Evolutionary conservation across 345 rosid genomes (phyloP).

Genomic region (Camelina neglecta): DNA sequence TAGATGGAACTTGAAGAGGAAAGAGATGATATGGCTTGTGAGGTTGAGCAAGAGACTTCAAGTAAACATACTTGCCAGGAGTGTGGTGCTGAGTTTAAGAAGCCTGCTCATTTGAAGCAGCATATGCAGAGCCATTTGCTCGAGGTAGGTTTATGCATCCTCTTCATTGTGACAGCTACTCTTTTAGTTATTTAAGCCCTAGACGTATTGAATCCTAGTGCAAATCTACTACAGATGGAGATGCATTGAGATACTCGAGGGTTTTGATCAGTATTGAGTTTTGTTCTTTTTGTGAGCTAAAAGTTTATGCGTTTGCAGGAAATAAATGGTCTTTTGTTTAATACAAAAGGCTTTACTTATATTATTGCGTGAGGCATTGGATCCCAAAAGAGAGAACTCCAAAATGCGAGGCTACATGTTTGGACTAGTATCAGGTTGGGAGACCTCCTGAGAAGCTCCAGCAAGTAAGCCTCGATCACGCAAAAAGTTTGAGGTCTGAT

Average conservation of each 20-base stretch:
- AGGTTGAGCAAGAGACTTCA: constrained; percentile 26
- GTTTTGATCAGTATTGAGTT: not conserved
- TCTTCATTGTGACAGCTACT: not conserved
- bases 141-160: constrained; percentile 54
- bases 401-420: constrained; percentile 89
- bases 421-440: constrained; percentile 99
- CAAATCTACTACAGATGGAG: not conserved
- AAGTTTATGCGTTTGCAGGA: constrained; percentile 56
- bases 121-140: constrained; percentile 83
- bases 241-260: not conserved
- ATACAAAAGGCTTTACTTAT: constrained; percentile 25
- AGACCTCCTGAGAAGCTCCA: constrained; percentile 99
- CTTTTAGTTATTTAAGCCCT: not conserved
- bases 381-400: constrained; percentile 95
- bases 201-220: not conserved
- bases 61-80: constrained; percentile 53
- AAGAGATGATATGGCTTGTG: constrained; percentile 35
- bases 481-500: constrained; percentile 38
- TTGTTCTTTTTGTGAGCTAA: not conserved
- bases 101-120: constrained; percentile 81
- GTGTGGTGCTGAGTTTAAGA: constrained; percentile 77
- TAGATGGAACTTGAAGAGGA: constrained; percentile 59
- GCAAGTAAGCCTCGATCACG: constrained; percentile 93
- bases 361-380: constrained; percentile 94
- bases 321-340: constrained; percentile 18